Percentiles rank a stretch among this genome's conserved stretches.
Conservation (phyloP, 768 basidiomycete species). For the Tricholoma sp. region DNA sequence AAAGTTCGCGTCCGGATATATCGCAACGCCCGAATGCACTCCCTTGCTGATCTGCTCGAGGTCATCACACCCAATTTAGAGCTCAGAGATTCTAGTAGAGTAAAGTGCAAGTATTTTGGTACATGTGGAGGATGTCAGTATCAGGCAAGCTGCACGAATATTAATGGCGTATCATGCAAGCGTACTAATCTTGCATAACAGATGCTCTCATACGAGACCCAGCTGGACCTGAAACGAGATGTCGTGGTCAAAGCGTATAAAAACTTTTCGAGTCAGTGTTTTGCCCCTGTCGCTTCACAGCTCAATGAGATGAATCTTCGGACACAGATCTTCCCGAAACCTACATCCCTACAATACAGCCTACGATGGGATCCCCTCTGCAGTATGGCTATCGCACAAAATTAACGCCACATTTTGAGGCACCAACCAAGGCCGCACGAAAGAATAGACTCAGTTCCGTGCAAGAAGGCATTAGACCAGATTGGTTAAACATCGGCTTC, state of each 20-base stretch:
- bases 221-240: conserved; percentile 81
- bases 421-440: conserved; percentile 45
- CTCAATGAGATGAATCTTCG: conserved; percentile 1
- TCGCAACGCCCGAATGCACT: conserved; percentile 64
- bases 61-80: conserved; percentile 58
- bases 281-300: conserved; percentile 1
- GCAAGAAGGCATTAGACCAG: conserved; percentile 33
- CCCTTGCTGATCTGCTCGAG: conserved; percentile 69
- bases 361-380: conserved; percentile 83
- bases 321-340: conserved; percentile 47
- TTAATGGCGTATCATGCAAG: not conserved
- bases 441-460: conserved; percentile 16
- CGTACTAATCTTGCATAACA: conserved; percentile 20
- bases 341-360: conserved; percentile 57
- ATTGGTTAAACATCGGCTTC: conserved; percentile 87
- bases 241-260: conserved; percentile 82
- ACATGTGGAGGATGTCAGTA: conserved; percentile 92
- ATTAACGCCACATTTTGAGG: conserved; percentile 94
- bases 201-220: conserved; percentile 86
- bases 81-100: conserved; percentile 58
- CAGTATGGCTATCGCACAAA: conserved; percentile 95
- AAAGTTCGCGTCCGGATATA: conserved; percentile 68
- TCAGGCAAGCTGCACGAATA: conserved; percentile 46
- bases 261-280: conserved; percentile 59
- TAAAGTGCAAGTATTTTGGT: conserved; percentile 85